Conservation (phyloP, 2,329 filamentous ascomycete species). For the Aschersonia sp. region DNA sequence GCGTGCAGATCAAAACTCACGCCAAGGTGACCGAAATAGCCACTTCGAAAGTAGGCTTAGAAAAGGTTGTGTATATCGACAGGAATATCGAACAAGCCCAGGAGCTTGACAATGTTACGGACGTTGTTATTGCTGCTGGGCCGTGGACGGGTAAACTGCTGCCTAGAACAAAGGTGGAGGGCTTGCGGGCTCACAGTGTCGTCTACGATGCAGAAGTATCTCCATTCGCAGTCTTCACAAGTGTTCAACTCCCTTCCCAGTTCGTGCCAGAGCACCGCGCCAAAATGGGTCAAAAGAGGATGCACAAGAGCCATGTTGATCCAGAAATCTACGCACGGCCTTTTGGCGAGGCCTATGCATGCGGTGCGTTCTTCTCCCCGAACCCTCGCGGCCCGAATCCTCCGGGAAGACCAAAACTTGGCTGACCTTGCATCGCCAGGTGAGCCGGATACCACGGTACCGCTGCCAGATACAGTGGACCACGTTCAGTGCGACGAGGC, state of each 20-base stretch:
- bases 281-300: slow-evolving; percentile 31
- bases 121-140: slow-evolving; percentile 41
- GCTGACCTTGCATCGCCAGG: slow-evolving; percentile 18
- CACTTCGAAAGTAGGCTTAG: slow-evolving; percentile 34
- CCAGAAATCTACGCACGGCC: slow-evolving; percentile 92
- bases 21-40: slow-evolving; percentile 54
- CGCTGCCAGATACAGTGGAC: slow-evolving; percentile 62
- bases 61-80: slow-evolving; percentile 46
- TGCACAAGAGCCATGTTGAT: slow-evolving; percentile 49
- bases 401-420: background rate
- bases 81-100: slow-evolving; percentile 21
- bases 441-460: slow-evolving; percentile 63
- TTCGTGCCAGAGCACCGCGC: slow-evolving; percentile 40
- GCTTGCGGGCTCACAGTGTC: slow-evolving; percentile 49
- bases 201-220: slow-evolving; percentile 50
- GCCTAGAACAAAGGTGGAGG: slow-evolving; percentile 41
- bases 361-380: slow-evolving; percentile 36
- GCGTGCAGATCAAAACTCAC: slow-evolving; percentile 52
- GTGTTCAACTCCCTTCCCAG: slow-evolving; percentile 57
- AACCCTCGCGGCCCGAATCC: no score
- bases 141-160: slow-evolving; percentile 49
- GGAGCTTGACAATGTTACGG: slow-evolving; percentile 30
- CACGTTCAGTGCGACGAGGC: slow-evolving; percentile 60
- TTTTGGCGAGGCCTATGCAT: slow-evolving; percentile 82
- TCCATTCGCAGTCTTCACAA: slow-evolving; percentile 72